Evolutionary conservation across 768 basidiomycete genomes (phyloP), one percentile per base, ranked within the genome.

Genomic region (Termitomyces sp.): DNA sequence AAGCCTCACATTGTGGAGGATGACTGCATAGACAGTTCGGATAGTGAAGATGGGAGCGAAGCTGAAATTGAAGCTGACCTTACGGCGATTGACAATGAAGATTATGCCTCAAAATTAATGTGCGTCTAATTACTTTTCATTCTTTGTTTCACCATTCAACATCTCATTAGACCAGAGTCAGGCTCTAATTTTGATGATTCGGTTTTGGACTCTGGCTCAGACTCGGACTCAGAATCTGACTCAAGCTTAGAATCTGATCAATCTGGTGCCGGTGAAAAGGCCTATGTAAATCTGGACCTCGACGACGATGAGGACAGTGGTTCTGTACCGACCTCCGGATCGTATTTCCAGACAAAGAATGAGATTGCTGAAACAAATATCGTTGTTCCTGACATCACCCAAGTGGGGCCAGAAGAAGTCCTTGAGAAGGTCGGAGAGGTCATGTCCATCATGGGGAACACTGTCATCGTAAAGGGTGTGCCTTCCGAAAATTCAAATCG

Each of bases 401-500:
- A 86, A 66, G 79, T 94, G 48, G 84, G 77, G 1, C 66, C 76
- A 2, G 76, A 82, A n/a, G 90, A 92, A 62, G 63, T 68, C 4
- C 74, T 96, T 47, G 89, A 91, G 65, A 81, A 77, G 65, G 84
- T 92, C 3, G 93, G 93, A 53, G 86, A 91, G 61, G 74, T 96
- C 27, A 82, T 86, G 79, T 88, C 79, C 59, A 80, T 94, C 55
- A 74, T 94, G 41, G 85, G 84, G 61, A 82, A 82, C 39, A 79
- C 85, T 32, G 90, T 86, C 49, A 88, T 94, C 54, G 76, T 96
- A 46, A 84, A 78, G 59, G 93, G 91, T 24, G 61, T 78, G 13
- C 69, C 79, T 0, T 78, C 79, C 39, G 73, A 75, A 18, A 62
- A 69, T 55, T 64, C 72, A 5, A 75, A 73, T 56, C 73, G 78